These are phyloP conservation scores for Umbelopsis ramanniana DNA, from an alignment of 192 early-diverging fungal genomes.

Conservation along the genomic window DNA sequence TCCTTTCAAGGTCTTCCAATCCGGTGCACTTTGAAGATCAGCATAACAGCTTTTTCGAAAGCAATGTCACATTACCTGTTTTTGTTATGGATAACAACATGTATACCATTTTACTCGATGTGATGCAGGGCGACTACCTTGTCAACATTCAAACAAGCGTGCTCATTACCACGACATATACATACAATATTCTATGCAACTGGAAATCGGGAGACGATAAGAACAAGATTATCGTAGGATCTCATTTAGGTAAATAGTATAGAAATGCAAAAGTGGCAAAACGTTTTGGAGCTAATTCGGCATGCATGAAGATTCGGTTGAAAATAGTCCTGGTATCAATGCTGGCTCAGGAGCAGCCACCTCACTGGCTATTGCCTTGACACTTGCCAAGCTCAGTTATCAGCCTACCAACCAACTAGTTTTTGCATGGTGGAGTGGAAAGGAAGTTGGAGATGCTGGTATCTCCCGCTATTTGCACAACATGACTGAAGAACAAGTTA, in stretches of 20 bases:
- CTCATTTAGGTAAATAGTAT: constrained; percentile 46
- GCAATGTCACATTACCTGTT: constrained; percentile 35
- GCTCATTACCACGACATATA: constrained; percentile 52
- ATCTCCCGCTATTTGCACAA: constrained; percentile 62
- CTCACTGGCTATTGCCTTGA: constrained; percentile 61
- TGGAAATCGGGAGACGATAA: constrained; percentile 45
- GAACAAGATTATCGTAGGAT: constrained; percentile 61
- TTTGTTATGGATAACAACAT: constrained; percentile 53
- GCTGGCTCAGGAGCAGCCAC: constrained; percentile 65
- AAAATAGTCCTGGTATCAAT: constrained; percentile 67
- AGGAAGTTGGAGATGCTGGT: constrained; percentile 67
- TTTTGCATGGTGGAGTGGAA: constrained; percentile 76
- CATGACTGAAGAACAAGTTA: constrained; percentile 48
- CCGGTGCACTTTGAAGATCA: neutral
- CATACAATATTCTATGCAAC: constrained; percentile 66
- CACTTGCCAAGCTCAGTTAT: constrained; percentile 46
- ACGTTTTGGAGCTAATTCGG: too few relatives aligned
- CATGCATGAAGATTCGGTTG: constrained; percentile 58
- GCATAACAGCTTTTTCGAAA: constrained; percentile 38
- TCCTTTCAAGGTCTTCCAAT: neutral
- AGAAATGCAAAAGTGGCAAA: too few relatives aligned
- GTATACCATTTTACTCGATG: constrained; percentile 1
- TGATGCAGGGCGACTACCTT: constrained; percentile 16
- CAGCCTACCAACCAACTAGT: constrained; percentile 59
- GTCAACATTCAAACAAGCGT: constrained; percentile 50